A percentile compares a stretch with the other conserved stretches of the same genome.
phyloP scores from a whole-genome alignment of 2,329 filamentous ascomycete species.

The Coniochaeta ligniaria region DNA sequence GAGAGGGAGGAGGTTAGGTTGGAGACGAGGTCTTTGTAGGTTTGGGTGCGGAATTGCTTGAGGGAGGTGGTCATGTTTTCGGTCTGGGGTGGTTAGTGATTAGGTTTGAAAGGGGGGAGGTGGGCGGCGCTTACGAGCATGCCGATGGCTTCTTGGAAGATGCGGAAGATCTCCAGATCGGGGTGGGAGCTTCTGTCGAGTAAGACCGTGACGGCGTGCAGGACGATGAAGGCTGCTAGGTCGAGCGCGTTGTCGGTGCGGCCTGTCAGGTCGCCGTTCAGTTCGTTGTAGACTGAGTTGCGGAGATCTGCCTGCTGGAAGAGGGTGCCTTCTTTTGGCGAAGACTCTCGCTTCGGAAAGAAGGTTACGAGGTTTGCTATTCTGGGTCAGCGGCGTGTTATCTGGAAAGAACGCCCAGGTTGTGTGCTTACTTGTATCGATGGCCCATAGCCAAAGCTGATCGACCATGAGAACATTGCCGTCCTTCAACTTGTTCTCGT shows the following conservation, averaged over 20 bases:
- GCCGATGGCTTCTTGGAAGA: conserved; percentile 60
- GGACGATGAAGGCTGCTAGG: conserved; percentile 52
- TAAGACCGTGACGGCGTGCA: conserved; percentile 56
- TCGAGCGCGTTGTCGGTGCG: conserved; percentile 56
- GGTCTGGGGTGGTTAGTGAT: conserved; percentile 29
- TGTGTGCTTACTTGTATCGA: conserved; percentile 42
- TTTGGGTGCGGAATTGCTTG: conserved; percentile 53
- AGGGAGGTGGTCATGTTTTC: conserved; percentile 56
- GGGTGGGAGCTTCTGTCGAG: conserved; percentile 52
- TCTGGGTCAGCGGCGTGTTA: not conserved
- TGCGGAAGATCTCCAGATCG: conserved; percentile 55
- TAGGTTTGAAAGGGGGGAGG: conserved; percentile 3
- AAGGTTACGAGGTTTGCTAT: conserved; percentile 45
- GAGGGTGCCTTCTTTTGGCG: conserved; percentile 44
- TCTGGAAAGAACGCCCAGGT: accelerated
- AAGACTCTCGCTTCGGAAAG: conserved; percentile 47
- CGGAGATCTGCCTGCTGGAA: conserved; percentile 55
- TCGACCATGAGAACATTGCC: conserved; percentile 61
- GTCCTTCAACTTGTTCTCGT: conserved; percentile 20
- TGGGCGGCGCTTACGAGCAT: conserved; percentile 38
- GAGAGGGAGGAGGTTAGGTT: conserved; percentile 18
- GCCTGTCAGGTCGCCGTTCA: conserved; percentile 57
- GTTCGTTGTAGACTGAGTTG: conserved; percentile 58
- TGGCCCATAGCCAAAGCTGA: conserved; percentile 55
- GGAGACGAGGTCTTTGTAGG: conserved; percentile 33